Base-by-base conservation (phyloP, 805 yeast genomes). In the Alloascoidea hylecoeti region DNA sequence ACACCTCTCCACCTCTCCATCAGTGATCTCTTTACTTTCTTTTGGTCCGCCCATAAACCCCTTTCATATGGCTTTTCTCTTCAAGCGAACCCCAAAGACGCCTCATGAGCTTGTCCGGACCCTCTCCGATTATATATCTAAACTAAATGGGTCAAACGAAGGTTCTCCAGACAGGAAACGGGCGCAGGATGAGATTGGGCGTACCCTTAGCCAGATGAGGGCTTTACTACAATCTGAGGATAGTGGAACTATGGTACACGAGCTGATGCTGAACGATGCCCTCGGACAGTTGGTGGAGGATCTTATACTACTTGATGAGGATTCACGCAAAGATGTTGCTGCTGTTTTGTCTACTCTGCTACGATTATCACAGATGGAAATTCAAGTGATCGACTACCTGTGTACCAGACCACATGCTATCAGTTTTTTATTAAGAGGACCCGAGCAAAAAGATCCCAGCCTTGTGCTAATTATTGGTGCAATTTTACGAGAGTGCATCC, bases 61-160 rank as follows among this genome's bases (percentile, higher is more conserved):
- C n/a, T n/a, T n/a, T n/a, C n/a, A n/a, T n/a, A 85, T 88, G 96
- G 81, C 96, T 9, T 89, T 89, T 50, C 64, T 92, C 48, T 89
- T 92, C 68, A 82, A 85, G 46, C 70, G 95, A 51, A 83, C 78
- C 51, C 95, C 94, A 5, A 86, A 85, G 56, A 77, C 95, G 1
- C 94, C 96, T 2, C 71, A 72, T 15, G 98, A 89, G 50, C 69
- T 86, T 41, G 79, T 85, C 2, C 68, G 83, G 36, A 74, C 77
- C 4, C 65, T 86, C 43, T 72, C 72, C 44, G 97, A 89, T 36
- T 82, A 75, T 49, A 66, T 86, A 6, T 52, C 64, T 13, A 80
- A 80, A 51, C 62, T 80, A 15, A 82, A 76, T 43, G 44, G 48
- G 32, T 36, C 60, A 4, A 49, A 50, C 18, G 75, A 70, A 39